Evolutionary conservation across 495 filamentous ascomycete species (phyloP), one percentile per base, ranked within the genome.

Genomic region (Annulohypoxylon stygium): DNA sequence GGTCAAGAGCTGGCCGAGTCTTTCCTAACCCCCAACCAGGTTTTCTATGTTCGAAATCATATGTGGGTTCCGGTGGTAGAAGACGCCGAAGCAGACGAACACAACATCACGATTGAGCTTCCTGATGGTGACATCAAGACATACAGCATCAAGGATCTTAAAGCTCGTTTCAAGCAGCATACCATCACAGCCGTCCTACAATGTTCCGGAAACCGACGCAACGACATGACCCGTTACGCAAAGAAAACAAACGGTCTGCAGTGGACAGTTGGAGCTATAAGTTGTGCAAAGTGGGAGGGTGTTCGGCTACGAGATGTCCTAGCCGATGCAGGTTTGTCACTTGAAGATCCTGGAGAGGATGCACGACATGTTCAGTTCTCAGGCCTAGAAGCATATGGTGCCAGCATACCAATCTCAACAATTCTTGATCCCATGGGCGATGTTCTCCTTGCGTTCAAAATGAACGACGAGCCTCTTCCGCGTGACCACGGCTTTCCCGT

Each of bases 21-120:
- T 18, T 88, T 89, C 76, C 75, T 85, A 48, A 91, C 89, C 4
- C 86, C 85, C 0, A 86, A 83, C 16, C 75, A 80, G 8, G 67
- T 88, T 4, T 90, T 90, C 74, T 91, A 90, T 70, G 85, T 91
- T 2, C 82, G 89, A 3, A 88, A 89, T 69, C 89, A 91, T 78
- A 85, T 90, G 78, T 86, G 87, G 84, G 89, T 90, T 58, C 89
- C 89, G 0, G 79, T 81, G 51, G 75, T 88, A 1, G 73, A 81
- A 25, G 78, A 80, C 12, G 53, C 75, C 34, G 75, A 81, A 8
- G 82, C 79, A 3, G 83, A 82, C 1, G 75, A 82, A 8, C 84
- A 90, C 55, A 79, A 70, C 0, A 66, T 91, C 6, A 83, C 81
- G 4, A 71, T 90, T 34, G 88, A 91, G 78, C 78, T 91, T 6